These are phyloP conservation scores for Sedum album DNA, from an alignment of 164 flowering plant genomes.

Conservation along the genomic window DNA sequence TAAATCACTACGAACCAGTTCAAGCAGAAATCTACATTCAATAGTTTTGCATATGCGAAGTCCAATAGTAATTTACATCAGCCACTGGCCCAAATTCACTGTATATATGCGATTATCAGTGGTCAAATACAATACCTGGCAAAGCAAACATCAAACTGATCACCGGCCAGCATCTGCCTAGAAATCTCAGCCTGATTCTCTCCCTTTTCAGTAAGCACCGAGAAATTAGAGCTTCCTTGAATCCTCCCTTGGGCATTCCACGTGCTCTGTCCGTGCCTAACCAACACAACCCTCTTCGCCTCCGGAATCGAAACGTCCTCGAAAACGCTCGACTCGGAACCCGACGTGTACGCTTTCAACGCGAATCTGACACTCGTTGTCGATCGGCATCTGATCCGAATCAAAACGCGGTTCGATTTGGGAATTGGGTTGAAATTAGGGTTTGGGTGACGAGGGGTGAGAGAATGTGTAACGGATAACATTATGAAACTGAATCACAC, in stretches of 20 bases:
- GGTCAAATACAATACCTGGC: conserved; percentile 38
- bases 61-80: background rate
- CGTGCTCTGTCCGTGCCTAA: conserved; percentile 96
- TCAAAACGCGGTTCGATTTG: background rate
- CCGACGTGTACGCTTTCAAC: conserved; percentile 11
- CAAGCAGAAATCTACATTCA: background rate
- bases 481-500: conserved; percentile 10
- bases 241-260: conserved; percentile 96
- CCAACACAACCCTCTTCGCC: conserved; percentile 77
- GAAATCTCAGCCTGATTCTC: conserved; percentile 88
- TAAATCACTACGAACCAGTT: background rate
- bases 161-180: conserved; percentile 77
- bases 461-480: conserved; percentile 16
- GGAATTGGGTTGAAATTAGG: conserved; percentile 13
- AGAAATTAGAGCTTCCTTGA: conserved; percentile 89
- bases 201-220: conserved; percentile 78
- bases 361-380: conserved; percentile 22
- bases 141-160: conserved; percentile 76
- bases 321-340: conserved; percentile 18
- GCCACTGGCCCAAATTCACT: background rate
- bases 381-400: conserved; percentile 20
- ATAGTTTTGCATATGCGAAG: background rate
- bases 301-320: conserved; percentile 32
- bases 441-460: conserved; percentile 9
- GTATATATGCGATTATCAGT: too few relatives aligned